Conservation (phyloP, 2,329 filamentous ascomycete species). For the Cryphonectria naterciae region DNA sequence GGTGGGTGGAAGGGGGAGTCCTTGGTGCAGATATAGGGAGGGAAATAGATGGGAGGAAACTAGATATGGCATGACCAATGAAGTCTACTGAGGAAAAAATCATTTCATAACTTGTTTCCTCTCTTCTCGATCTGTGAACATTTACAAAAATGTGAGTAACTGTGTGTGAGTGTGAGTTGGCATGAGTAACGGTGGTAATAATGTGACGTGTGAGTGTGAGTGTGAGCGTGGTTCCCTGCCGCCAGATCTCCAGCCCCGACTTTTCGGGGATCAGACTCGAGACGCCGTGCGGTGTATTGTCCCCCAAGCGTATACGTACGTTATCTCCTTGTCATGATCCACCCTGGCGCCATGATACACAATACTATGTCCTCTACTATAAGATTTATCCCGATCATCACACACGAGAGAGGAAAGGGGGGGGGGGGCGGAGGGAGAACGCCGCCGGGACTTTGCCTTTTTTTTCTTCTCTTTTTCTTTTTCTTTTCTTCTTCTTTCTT, state of each 20-base stretch:
- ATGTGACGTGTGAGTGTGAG: too few relatives aligned
- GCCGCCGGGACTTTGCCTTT: background rate
- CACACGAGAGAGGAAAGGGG: background rate
- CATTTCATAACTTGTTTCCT: background rate
- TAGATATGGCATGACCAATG: constrained; percentile 4
- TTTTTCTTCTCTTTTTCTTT: too few relatives aligned
- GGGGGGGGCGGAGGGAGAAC: background rate
- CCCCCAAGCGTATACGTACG: too few relatives aligned
- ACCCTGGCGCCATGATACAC: background rate
- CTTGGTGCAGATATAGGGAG: constrained; percentile 3
- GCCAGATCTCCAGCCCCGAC: background rate
- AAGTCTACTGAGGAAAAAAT: background rate
- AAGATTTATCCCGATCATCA: background rate
- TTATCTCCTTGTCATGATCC: background rate
- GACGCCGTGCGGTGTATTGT: background rate
- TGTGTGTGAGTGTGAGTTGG: too few relatives aligned
- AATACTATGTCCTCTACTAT: background rate
- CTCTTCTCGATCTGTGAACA: background rate
- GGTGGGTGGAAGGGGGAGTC: too few relatives aligned
- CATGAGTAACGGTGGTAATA: too few relatives aligned
- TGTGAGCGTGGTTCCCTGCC: background rate
- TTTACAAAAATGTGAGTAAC: background rate
- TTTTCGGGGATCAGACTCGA: background rate
- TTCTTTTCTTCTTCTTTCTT: too few relatives aligned
- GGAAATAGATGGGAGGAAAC: background rate